Conservation (phyloP, 352 stramenopile genomes). For the Thalassiosira hispida region DNA sequence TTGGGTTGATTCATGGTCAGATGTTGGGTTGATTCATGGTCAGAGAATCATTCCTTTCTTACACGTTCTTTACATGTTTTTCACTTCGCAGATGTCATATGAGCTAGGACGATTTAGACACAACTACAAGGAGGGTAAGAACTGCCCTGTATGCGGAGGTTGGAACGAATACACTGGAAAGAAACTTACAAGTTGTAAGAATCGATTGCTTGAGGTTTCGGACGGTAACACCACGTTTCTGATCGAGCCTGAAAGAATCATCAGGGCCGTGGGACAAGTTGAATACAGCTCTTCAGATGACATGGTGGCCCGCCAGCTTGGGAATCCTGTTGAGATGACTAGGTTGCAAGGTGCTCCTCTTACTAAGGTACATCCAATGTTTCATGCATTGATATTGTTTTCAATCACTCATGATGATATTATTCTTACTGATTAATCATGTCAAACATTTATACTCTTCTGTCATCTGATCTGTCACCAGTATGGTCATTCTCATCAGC, state of each 20-base stretch:
- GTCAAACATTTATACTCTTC: no score
- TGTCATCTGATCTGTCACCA: no score
- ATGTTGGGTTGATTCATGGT: no score
- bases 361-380: no score
- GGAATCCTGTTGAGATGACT: constrained; percentile 40
- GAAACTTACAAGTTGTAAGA: constrained; percentile 37
- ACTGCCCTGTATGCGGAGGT: constrained; percentile 66
- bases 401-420: no score
- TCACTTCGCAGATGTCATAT: constrained; percentile 45
- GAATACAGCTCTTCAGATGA: constrained; percentile 17
- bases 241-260: constrained; percentile 61
- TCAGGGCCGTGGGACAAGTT: constrained; percentile 29
- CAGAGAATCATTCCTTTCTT: no score
- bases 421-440: no score
- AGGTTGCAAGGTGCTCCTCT: constrained; percentile 43
- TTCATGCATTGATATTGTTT: no score
- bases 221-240: constrained; percentile 41
- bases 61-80: no score
- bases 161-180: constrained; percentile 55
- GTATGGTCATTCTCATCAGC: constrained; percentile 45
- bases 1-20: no score
- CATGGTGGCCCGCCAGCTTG: not conserved
- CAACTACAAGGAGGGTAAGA: constrained; percentile 50
- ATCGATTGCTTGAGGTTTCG: constrained; percentile 61
- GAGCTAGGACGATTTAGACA: constrained; percentile 67